Conservation (phyloP, 1,284 basidiomycete genomes). For the Entoloma clypeatum region DNA sequence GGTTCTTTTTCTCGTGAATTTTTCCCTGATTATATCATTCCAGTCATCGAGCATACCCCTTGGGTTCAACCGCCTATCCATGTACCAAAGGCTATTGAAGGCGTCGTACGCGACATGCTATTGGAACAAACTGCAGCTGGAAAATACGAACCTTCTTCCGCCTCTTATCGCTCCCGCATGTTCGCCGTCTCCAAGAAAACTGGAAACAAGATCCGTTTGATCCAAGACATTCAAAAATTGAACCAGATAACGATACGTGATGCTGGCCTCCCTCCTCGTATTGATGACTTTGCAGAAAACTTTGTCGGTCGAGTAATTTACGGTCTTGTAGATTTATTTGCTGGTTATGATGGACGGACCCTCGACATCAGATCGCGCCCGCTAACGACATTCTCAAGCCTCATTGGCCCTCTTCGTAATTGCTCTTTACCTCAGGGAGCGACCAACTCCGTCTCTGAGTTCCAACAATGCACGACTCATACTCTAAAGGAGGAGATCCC, state of each 20-base stretch:
- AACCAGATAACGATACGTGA: slow-evolving; percentile 32
- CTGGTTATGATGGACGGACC: slow-evolving; percentile 24
- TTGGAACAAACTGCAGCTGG: slow-evolving; percentile 21
- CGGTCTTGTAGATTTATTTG: slow-evolving; percentile 24
- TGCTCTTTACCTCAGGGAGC: slow-evolving; percentile 25
- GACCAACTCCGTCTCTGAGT: no score
- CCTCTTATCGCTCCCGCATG: slow-evolving; percentile 27
- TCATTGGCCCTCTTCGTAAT: slow-evolving; percentile 18
- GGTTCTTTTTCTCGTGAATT: slow-evolving; percentile 30
- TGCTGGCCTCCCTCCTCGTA: slow-evolving; percentile 23
- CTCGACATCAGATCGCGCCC: slow-evolving; percentile 20
- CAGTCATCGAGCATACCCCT: slow-evolving; percentile 30
- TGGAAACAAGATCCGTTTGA: slow-evolving; percentile 24
- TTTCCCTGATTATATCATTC: slow-evolving; percentile 33
- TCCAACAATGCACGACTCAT: no score
- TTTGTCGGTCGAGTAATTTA: slow-evolving; percentile 28
- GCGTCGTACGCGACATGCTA: slow-evolving; percentile 22
- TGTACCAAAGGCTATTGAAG: slow-evolving; percentile 23
- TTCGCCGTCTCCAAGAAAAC: slow-evolving; percentile 34
- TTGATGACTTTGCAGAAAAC: slow-evolving; percentile 31
- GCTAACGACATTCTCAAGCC: slow-evolving; percentile 25
- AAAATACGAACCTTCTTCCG: slow-evolving; percentile 28
- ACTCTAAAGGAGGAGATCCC: no score
- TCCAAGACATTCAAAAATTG: slow-evolving; percentile 30
- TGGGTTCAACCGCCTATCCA: slow-evolving; percentile 28